A percentile compares a stretch with the other conserved stretches of the same genome.
These are phyloP conservation scores for Orbilia javanica DNA, from an alignment of 2,329 filamentous ascomycete genomes.

Conservation along the genomic window DNA sequence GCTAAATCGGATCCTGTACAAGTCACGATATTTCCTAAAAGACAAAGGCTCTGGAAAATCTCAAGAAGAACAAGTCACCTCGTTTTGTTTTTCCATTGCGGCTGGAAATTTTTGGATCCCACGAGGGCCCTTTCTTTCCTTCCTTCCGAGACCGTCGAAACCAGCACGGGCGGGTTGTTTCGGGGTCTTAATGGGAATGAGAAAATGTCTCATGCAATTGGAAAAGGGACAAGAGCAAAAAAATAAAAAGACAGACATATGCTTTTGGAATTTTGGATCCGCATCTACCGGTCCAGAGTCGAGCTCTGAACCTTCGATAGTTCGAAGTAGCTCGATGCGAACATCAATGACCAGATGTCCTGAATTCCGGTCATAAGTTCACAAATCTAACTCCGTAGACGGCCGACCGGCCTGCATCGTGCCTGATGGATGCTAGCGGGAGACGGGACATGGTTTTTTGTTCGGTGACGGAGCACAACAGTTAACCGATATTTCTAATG, in stretches of 20 bases:
- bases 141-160: conserved; percentile 29
- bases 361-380: neutral
- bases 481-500: neutral
- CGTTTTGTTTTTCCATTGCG: neutral
- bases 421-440: conserved; percentile 18
- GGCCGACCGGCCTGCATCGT: neutral
- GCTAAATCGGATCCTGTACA: conserved; percentile 4
- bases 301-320: neutral
- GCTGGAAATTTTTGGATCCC: conserved; percentile 2
- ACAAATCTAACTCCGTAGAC: conserved; percentile 12
- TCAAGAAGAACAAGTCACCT: neutral
- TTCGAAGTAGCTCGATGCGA: conserved; percentile 11
- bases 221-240: too few relatives aligned
- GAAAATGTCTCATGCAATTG: conserved; percentile 10
- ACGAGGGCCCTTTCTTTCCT: conserved; percentile 8
- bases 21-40: neutral
- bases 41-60: neutral
- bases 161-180: conserved; percentile 30
- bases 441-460: conserved; percentile 4
- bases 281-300: neutral
- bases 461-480: conserved; percentile 11
- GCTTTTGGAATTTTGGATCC: neutral
- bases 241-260: neutral
- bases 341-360: conserved; percentile 14
- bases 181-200: conserved; percentile 22